Conservation (phyloP, 495 filamentous ascomycete species). For the Staphylotrichum longicolle region DNA sequence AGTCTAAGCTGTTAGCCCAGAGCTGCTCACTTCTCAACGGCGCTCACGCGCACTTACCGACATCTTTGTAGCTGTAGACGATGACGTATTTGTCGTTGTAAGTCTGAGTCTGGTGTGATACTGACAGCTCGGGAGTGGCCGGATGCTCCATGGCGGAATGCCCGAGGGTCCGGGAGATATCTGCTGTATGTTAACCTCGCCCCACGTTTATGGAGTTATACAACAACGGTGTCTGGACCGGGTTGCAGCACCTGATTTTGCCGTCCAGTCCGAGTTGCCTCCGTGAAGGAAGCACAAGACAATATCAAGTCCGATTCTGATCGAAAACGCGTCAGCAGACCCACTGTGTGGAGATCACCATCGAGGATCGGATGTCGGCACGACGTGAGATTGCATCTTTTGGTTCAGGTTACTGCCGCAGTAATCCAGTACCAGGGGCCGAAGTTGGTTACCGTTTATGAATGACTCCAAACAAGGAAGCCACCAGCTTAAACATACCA, state of each 20-base stretch:
- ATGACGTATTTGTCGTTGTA: conserved; percentile 6
- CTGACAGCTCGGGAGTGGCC: not conserved
- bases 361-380: not conserved
- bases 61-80: not conserved
- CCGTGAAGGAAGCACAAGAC: not conserved
- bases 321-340: conserved; percentile 1
- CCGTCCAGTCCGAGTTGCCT: too few species aligned
- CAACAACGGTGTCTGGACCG: too few species aligned
- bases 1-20: not conserved
- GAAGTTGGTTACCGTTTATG: too few species aligned
- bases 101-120: not conserved
- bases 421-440: too few species aligned
- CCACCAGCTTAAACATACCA: too few species aligned
- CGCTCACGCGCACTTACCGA: not conserved
- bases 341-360: not conserved
- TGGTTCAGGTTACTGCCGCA: too few species aligned
- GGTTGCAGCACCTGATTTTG: too few species aligned
- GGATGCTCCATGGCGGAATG: not conserved
- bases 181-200: too few species aligned
- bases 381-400: too few species aligned
- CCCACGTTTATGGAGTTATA: too few species aligned
- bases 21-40: not conserved
- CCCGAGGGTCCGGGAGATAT: too few species aligned
- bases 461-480: too few species aligned
- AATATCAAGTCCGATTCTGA: not conserved